Conservation (phyloP, 768 basidiomycete genomes). For the Russula brevipes region DNA sequence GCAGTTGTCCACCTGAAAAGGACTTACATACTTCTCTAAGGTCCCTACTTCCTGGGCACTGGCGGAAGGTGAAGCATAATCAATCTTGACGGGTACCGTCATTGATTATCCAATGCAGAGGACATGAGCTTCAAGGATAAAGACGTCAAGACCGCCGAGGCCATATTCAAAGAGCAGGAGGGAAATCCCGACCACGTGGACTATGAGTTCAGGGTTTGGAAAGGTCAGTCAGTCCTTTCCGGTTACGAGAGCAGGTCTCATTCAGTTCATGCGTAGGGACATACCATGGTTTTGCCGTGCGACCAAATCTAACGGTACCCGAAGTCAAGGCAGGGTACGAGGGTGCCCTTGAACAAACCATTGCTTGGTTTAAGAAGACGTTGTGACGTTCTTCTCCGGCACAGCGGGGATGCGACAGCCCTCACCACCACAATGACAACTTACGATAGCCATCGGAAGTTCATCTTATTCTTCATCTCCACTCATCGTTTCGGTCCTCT, state of each 20-base stretch:
- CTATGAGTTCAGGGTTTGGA: constrained; percentile 37
- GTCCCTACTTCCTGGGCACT: constrained; percentile 33
- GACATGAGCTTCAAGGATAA: constrained; percentile 31
- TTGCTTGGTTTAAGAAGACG: constrained; percentile 42
- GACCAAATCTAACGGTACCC: constrained; percentile 41
- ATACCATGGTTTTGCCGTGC: constrained; percentile 44
- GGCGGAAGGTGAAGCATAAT: constrained; percentile 34
- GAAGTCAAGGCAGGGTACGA: constrained; percentile 44
- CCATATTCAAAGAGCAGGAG: constrained; percentile 32
- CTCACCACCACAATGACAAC: neutral
- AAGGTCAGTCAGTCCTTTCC: constrained; percentile 27
- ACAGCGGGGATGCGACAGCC: too few relatives aligned
- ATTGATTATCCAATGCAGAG: constrained; percentile 28
- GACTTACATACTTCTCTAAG: constrained; percentile 22
- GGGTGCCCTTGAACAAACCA: constrained; percentile 38
- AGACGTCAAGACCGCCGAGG: constrained; percentile 31
- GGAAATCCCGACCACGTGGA: constrained; percentile 30
- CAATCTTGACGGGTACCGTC: neutral
- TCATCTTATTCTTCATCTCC: neutral
- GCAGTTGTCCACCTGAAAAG: constrained; percentile 13
- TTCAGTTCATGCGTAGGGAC: constrained; percentile 35
- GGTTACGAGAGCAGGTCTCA: neutral
- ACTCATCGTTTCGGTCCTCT: neutral
- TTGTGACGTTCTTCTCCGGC: constrained; percentile 21
- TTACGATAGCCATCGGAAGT: neutral